phyloP scores from a whole-genome alignment of 2,329 filamentous ascomycete species.

The Aspergillus piperis region DNA sequence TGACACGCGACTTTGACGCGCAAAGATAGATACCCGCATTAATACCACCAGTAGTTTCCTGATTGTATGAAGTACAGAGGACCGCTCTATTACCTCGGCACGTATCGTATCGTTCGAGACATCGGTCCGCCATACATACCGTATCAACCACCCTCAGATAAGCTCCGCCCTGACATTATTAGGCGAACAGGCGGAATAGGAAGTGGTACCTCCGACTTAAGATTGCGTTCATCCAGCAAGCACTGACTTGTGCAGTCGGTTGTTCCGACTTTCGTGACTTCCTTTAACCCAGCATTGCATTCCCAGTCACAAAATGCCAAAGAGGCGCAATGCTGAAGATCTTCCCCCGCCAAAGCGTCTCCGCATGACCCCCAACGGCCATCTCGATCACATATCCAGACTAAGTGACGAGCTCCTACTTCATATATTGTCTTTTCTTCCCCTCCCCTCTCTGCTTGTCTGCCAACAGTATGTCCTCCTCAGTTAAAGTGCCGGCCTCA shows the following conservation, averaged over 20 bases:
- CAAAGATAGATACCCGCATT: not conserved
- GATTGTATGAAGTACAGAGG: no score
- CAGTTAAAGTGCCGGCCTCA: not conserved
- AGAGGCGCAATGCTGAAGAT: constrained; percentile 30
- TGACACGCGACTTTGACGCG: not conserved
- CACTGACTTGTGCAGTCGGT: not conserved
- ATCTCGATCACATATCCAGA: constrained; percentile 64
- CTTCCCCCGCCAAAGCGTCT: constrained; percentile 48
- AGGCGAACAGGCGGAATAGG: not conserved
- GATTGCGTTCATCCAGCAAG: not conserved
- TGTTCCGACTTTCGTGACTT: not conserved
- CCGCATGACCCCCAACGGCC: constrained; percentile 28
- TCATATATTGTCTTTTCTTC: constrained; percentile 77
- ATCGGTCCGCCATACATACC: not conserved
- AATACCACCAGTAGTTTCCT: not conserved
- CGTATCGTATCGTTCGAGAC: not conserved
- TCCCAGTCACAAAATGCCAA: constrained; percentile 32
- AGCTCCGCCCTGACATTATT: constrained; percentile 4
- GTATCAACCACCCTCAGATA: constrained; percentile 9
- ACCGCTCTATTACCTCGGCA: not conserved
- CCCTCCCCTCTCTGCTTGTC: constrained; percentile 66
- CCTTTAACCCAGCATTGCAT: not conserved
- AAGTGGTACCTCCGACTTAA: not conserved
- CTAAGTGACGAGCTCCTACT: constrained; percentile 88
- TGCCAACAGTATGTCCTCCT: constrained; percentile 57